Base-by-base conservation (phyloP, 2,329 filamentous ascomycete genomes). In the Calonectria hawksworthii region DNA sequence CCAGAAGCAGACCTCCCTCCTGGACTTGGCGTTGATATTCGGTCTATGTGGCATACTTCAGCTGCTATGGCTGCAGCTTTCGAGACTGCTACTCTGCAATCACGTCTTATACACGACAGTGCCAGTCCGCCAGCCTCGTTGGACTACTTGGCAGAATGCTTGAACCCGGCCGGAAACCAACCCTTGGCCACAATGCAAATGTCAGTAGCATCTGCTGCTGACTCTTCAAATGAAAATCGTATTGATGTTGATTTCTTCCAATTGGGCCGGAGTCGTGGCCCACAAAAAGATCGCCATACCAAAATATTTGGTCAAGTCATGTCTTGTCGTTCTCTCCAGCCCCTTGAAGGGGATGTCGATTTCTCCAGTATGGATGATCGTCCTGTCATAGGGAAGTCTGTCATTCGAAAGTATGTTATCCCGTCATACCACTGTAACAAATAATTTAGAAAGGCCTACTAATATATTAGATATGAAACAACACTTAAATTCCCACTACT, bases 111-210 rank as follows among this genome's bases (percentile, higher is more conserved):
- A 36, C 84, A 88, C 14, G 83, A 83, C 5, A 83, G 79, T 76
- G 87, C 83, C 78, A 86, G 71, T 6, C 77, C 79, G 30, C 77
- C 86, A 75, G 88, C 82, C 30, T 92, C 89, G 1, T 85, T 97
- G 59, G 89, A 90, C 50, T 89, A 92, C 66, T 85, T 96, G 59
- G 90, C 93, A 38, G 91, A 92, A 69, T 88, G 91, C 16, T 86
- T 98, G 68, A 96, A 95, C 78, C 89, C 92, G 36, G 93, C 94
- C 72, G 95, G 95, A n/a, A 94, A 92, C 74, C 95, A 96, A 81
- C 94, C 92, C 32, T 92, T 99, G 41, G 95, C 94, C 9, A 93
- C 93, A 74, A 87, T 98, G 63, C 90, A 92, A 73, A 92, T 98
- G 87, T 92, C 90, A 66, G 86, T 95, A 74, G 81, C 85, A 50